A percentile compares a stretch with the other conserved stretches of the same genome.
These are phyloP conservation scores for Boletus subparvulus DNA, from an alignment of 768 basidiomycete species.

Conservation along the genomic window DNA sequence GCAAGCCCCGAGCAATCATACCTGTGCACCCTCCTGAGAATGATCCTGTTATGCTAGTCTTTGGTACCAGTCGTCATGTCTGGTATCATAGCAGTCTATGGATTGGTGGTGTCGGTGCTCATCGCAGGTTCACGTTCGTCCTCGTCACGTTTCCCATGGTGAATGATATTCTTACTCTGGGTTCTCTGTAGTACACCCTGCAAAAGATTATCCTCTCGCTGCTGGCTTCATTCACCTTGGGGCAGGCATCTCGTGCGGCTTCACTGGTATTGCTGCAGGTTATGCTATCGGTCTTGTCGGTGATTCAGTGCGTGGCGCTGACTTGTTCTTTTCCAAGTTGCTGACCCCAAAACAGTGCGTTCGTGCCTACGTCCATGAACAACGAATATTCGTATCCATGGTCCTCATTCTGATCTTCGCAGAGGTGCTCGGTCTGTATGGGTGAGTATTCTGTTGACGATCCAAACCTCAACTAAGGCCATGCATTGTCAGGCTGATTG, in stretches of 20 bases:
- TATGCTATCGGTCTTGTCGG: slow-evolving; percentile 95
- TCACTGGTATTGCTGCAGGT: slow-evolving; percentile 90
- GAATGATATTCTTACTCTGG: slow-evolving; percentile 13
- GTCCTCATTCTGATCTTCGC: slow-evolving; percentile 93
- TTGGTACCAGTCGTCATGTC: slow-evolving; percentile 98
- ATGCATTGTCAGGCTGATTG: slow-evolving; percentile 61
- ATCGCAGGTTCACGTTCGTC: slow-evolving; percentile 68
- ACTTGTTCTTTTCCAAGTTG: neutral
- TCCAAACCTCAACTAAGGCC: neutral
- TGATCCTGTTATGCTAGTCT: slow-evolving; percentile 50
- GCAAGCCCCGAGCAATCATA: slow-evolving; percentile 36
- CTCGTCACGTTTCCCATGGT: neutral
- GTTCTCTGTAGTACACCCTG: slow-evolving; percentile 51
- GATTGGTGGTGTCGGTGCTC: slow-evolving; percentile 91
- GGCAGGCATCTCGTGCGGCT: slow-evolving; percentile 87
- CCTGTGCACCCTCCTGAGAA: neutral
- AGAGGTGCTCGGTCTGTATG: slow-evolving; percentile 88
- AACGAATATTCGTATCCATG: slow-evolving; percentile 91
- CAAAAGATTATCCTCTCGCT: slow-evolving; percentile 73
- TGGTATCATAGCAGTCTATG: slow-evolving; percentile 97
- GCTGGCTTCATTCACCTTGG: slow-evolving; percentile 91
- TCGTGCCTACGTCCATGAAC: slow-evolving; percentile 87
- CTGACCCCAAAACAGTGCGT: slow-evolving; percentile 60
- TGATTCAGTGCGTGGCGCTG: slow-evolving; percentile 68
- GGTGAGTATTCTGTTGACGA: slow-evolving; percentile 43